Percentiles rank a stretch among this genome's conserved stretches.
Conservation (phyloP, 2,329 filamentous ascomycete genomes). For the Aspergillus japonicus region DNA sequence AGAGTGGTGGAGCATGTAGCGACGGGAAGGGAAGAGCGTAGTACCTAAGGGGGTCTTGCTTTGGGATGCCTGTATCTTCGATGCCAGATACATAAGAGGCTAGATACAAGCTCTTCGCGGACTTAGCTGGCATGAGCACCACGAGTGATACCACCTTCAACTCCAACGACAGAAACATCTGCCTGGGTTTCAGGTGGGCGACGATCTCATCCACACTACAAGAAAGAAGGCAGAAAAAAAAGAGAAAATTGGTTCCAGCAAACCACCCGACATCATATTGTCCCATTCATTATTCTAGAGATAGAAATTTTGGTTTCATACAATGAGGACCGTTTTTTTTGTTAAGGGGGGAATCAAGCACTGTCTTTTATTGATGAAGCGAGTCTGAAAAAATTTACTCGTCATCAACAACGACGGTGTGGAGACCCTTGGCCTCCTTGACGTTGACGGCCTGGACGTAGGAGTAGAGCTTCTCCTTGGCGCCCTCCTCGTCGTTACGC, state of each 20-base stretch:
- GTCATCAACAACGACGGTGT: conserved; percentile 81
- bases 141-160: too few species aligned
- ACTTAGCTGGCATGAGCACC: too few species aligned
- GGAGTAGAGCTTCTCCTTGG: conserved; percentile 99
- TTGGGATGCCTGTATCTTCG: too few species aligned
- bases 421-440: conserved; percentile 97
- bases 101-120: too few species aligned
- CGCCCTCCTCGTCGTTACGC: conserved; percentile 99
- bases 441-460: conserved; percentile 99
- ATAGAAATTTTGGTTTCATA: background rate
- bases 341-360: background rate
- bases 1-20: too few species aligned
- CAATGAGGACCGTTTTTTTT: background rate
- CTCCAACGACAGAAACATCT: too few species aligned
- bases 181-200: too few species aligned
- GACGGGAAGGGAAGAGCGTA: too few species aligned
- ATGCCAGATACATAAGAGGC: too few species aligned
- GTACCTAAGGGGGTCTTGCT: too few species aligned
- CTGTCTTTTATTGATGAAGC: background rate
- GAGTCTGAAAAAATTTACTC: conserved; percentile 42
- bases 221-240: background rate
- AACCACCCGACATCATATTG: conserved; percentile 1
- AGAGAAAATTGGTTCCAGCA: conserved; percentile 6
- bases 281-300: background rate
- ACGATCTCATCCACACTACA: background rate